phyloP scores from a whole-genome alignment of 73 alveolate species.

The Effrenium voratum region DNA sequence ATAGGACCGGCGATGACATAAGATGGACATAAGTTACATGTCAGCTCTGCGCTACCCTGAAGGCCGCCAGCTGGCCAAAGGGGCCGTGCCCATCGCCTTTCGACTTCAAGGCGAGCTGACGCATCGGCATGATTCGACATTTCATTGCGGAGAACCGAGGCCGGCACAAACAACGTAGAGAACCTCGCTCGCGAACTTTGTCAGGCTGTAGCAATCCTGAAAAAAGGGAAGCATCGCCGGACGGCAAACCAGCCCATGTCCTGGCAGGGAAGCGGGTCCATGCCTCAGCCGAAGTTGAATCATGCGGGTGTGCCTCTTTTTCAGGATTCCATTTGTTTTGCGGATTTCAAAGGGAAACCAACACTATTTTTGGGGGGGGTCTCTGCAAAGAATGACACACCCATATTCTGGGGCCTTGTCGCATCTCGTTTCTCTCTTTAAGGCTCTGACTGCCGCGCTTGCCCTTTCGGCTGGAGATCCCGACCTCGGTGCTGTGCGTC shows the following conservation, averaged over 20 bases:
- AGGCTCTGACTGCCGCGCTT: constrained; percentile 65
- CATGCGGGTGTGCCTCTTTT: no score
- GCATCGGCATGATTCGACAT: no score
- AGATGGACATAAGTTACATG: not conserved
- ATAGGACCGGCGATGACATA: not conserved
- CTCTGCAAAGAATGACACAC: no score
- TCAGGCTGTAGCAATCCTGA: constrained; percentile 57
- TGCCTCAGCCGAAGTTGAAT: constrained; percentile 10
- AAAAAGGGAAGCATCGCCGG: not conserved
- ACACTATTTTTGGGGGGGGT: no score
- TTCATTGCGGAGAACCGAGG: not conserved
- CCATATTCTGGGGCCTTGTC: no score
- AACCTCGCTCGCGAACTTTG: constrained; percentile 38
- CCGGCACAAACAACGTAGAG: constrained; percentile 7
- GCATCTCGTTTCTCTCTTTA: no score
- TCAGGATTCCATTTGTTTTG: no score
- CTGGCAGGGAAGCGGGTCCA: constrained; percentile 76
- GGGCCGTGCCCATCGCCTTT: constrained; percentile 89
- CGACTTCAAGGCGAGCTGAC: not conserved
- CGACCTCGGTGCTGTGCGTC: constrained; percentile 9
- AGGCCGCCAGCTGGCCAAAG: constrained; percentile 62
- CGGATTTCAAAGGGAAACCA: no score
- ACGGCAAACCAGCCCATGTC: not conserved
- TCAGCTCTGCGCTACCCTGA: constrained; percentile 45
- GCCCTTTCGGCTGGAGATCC: constrained; percentile 36